Percentiles rank a stretch among this genome's conserved stretches.
Conservation (phyloP, 129 eudicot genomes). For the Pittosporum tobira region DNA sequence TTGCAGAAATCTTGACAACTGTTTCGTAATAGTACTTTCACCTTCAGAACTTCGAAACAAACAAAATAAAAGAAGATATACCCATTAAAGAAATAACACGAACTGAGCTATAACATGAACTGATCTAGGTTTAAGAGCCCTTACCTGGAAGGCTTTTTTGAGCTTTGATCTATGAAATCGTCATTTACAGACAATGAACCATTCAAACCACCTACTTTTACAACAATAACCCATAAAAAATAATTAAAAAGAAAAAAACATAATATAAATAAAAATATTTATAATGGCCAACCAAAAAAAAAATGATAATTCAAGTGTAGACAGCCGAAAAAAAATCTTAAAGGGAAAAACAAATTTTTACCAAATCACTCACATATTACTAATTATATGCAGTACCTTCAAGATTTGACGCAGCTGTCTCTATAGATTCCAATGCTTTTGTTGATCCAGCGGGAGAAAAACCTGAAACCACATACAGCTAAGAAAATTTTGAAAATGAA, state of each 20-base stretch:
- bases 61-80: neutral
- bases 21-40: conserved; percentile 15
- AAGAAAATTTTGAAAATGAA: neutral
- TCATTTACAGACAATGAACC: conserved; percentile 13
- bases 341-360: neutral
- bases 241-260: no score
- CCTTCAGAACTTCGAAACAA: conserved; percentile 31
- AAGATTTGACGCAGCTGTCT: conserved; percentile 16
- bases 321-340: neutral
- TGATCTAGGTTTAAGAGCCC: conserved; percentile 4
- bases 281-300: neutral
- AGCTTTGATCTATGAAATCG: conserved; percentile 16
- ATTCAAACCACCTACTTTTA: conserved; percentile 20
- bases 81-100: neutral
- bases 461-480: conserved; percentile 23
- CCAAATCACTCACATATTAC: neutral
- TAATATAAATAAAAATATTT: no score
- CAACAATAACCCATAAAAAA: neutral
- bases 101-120: neutral
- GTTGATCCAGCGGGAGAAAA: conserved; percentile 32
- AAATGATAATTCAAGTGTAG: neutral
- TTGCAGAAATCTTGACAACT: conserved; percentile 35
- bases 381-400: conserved; percentile 23
- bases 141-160: conserved; percentile 37
- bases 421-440: conserved; percentile 17